Percentiles rank a stretch among this genome's conserved stretches.
Conservation (phyloP, 108 stramenopile species). For the Fragilariopsis cylindrus region DNA sequence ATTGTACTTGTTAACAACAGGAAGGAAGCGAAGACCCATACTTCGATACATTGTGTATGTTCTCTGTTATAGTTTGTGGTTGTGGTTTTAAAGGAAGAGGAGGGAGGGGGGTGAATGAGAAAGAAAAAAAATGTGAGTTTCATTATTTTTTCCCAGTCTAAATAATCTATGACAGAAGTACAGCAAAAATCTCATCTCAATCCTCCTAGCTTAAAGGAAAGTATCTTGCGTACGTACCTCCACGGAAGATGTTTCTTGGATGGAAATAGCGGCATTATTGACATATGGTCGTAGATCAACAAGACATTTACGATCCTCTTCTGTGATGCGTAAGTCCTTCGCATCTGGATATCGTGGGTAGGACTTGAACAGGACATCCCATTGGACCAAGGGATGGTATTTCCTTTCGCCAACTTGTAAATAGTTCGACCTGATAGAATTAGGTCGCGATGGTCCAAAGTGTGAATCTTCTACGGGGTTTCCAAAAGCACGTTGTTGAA, state of each 20-base stretch:
- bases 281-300: constrained; percentile 74
- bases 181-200: no score
- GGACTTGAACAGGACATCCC: constrained; percentile 52
- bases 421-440: constrained; percentile 4
- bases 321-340: constrained; percentile 41
- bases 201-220: no score
- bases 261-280: constrained; percentile 62
- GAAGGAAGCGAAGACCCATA: constrained; percentile 72
- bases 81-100: not conserved
- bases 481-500: constrained; percentile 57
- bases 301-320: constrained; percentile 39
- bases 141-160: not conserved
- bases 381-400: constrained; percentile 49
- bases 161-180: no score
- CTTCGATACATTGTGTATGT: constrained; percentile 78
- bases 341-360: constrained; percentile 69
- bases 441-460: not conserved
- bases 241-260: constrained; percentile 56
- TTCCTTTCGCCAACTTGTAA: constrained; percentile 21
- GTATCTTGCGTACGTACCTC: constrained; percentile 16
- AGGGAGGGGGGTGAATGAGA: not conserved
- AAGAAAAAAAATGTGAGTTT: constrained; percentile 11
- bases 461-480: constrained; percentile 1
- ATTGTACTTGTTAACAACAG: constrained; percentile 69
- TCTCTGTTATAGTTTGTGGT: constrained; percentile 25